Percentiles rank a stretch among this genome's conserved stretches.
phyloP scores from a whole-genome alignment of 208 protist genomes.

The Endotrypanum monterogeii region DNA sequence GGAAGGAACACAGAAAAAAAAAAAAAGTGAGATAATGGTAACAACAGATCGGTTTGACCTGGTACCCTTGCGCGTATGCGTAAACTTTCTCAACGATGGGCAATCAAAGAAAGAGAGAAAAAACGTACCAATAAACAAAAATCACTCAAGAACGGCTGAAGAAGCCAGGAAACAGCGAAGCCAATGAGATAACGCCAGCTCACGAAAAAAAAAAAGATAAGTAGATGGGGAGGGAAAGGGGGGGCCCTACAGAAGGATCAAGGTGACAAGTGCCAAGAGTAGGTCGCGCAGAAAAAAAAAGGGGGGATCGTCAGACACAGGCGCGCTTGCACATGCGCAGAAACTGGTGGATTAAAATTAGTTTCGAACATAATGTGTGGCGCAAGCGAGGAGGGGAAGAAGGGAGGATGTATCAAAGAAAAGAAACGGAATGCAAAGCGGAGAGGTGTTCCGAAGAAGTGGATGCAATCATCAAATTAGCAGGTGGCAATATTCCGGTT shows the following conservation, averaged over 20 bases:
- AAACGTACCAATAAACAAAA: not conserved
- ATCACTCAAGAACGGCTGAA: not conserved
- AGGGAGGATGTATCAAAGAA: not conserved
- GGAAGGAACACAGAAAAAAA: not conserved
- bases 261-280: not conserved
- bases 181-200: not conserved
- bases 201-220: not conserved
- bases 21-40: not conserved
- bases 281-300: too few species aligned
- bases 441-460: not conserved
- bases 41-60: not conserved
- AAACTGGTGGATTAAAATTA: not conserved
- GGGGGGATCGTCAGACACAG: not conserved
- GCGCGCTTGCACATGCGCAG: not conserved
- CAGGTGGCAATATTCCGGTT: not conserved
- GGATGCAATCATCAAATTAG: not conserved
- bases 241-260: not conserved
- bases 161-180: not conserved
- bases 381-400: not conserved
- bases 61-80: too few species aligned
- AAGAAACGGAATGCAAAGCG: not conserved
- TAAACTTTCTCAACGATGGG: not conserved
- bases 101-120: not conserved
- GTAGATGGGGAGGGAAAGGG: constrained; percentile 5
- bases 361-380: too few species aligned